phyloP scores from a whole-genome alignment of 345 rosid species.

The Melaleuca alternifolia region DNA sequence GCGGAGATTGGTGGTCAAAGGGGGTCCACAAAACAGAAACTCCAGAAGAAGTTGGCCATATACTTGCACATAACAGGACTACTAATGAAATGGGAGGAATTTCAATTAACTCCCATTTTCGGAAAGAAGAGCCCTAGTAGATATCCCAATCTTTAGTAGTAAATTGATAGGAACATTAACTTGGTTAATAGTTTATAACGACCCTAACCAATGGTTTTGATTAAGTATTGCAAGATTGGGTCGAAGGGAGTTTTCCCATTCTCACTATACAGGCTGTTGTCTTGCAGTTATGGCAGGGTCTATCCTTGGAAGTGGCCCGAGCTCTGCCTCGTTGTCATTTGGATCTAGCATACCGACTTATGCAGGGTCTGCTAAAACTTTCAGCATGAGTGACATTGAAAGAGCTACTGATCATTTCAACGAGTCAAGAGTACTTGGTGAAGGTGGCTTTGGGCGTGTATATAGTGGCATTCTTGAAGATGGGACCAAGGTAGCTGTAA shows the following conservation, averaged over 20 bases:
- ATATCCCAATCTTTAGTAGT: not conserved
- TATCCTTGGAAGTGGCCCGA: conserved; percentile 49
- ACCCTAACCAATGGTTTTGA: not conserved
- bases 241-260: not conserved
- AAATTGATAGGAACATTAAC: not conserved
- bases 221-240: not conserved
- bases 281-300: conserved; percentile 57
- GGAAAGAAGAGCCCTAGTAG: not conserved
- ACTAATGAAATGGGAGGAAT: not conserved
- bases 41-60: not conserved
- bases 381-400: conserved; percentile 58
- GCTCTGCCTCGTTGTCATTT: conserved; percentile 71
- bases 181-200: not conserved
- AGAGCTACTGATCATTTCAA: conserved; percentile 73
- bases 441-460: conserved; percentile 95
- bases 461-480: conserved; percentile 78
- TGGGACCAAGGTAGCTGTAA: conserved; percentile 79
- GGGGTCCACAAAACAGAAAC: not conserved
- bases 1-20: not conserved
- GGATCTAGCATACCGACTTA: conserved; percentile 77
- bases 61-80: not conserved
- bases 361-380: conserved; percentile 84
- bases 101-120: not conserved
- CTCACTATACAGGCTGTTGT: not conserved
- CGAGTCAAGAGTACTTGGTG: conserved; percentile 65